These are phyloP conservation scores for Nemophila menziesii DNA, from an alignment of 257 asterid species.

Conservation along the genomic window DNA sequence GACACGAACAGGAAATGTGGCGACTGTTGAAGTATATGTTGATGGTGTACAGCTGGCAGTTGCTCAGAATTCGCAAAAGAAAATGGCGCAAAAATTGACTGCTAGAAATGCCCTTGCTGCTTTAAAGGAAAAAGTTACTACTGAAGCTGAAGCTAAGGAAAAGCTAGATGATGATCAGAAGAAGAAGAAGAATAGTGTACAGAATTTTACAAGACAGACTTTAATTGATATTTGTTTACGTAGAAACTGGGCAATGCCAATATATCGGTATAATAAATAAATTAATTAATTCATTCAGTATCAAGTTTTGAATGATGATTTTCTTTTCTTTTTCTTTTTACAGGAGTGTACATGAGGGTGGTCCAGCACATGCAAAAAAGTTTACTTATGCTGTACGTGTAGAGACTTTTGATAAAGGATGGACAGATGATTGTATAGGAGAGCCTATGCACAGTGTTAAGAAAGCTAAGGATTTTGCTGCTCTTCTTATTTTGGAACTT, in stretches of 20 bases:
- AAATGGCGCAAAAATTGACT: conserved; percentile 98
- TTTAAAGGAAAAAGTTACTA: conserved; percentile 64
- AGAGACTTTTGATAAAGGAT: conserved; percentile 77
- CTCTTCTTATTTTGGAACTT: conserved; percentile 72
- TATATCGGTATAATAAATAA: conserved; percentile 45
- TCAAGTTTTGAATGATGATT: background rate
- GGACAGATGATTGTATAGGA: conserved; percentile 92
- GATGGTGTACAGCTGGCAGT: conserved; percentile 81
- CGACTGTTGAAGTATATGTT: conserved; percentile 81
- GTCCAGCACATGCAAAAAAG: conserved; percentile 98
- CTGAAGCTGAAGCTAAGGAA: conserved; percentile 52
- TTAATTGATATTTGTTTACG: conserved; percentile 88
- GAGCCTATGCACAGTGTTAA: conserved; percentile 98
- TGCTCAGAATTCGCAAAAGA: conserved; percentile 88
- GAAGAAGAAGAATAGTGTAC: conserved; percentile 64
- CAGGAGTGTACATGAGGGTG: conserved; percentile 82
- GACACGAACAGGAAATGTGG: conserved; percentile 65
- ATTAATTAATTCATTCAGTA: background rate
- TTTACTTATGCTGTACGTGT: conserved; percentile 85
- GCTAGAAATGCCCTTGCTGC: conserved; percentile 91
- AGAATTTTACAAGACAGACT: conserved; percentile 85
- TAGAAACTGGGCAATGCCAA: conserved; percentile 96
- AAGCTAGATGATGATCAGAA: conserved; percentile 39
- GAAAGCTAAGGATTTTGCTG: conserved; percentile 96
- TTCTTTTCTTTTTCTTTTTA: conserved; percentile 27